These are phyloP conservation scores for Colletotrichum sp. DNA, from an alignment of 2,329 filamentous ascomycete species.

Conservation along the genomic window DNA sequence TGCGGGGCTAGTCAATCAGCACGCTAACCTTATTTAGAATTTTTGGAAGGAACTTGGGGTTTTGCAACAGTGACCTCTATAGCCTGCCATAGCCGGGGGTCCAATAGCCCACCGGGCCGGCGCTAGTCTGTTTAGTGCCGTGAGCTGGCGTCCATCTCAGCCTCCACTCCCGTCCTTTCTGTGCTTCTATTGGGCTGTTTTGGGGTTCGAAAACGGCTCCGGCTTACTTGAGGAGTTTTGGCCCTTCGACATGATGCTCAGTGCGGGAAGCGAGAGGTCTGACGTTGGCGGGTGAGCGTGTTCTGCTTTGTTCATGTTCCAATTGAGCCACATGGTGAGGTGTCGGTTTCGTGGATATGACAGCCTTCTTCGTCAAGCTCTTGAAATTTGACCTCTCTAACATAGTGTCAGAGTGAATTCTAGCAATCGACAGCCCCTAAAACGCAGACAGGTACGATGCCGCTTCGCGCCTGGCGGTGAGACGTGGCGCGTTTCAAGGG, in stretches of 20 bases:
- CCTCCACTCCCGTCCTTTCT: background rate
- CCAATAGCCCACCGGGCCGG: background rate
- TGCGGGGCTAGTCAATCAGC: no score
- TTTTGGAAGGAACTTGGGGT: no score
- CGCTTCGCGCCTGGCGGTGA: background rate
- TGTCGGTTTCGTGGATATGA: background rate
- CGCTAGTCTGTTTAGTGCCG: background rate
- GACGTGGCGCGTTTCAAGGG: background rate
- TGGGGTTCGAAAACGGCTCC: background rate
- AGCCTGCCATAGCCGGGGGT: background rate
- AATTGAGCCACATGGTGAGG: background rate
- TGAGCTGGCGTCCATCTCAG: background rate
- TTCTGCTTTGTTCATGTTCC: background rate
- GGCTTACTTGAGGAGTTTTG: background rate
- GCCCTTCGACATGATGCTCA: background rate
- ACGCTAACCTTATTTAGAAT: no score
- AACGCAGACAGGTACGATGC: background rate
- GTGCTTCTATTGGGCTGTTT: background rate
- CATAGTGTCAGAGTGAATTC: background rate
- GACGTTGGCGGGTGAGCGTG: background rate
- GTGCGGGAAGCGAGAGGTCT: background rate
- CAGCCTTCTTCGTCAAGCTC: background rate
- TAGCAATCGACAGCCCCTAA: background rate
- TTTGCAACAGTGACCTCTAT: no score
- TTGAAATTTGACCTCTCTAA: background rate